These are phyloP conservation scores for Colletotrichum tamarilloi DNA, from an alignment of 2,329 filamentous ascomycete genomes.

Conservation along the genomic window DNA sequence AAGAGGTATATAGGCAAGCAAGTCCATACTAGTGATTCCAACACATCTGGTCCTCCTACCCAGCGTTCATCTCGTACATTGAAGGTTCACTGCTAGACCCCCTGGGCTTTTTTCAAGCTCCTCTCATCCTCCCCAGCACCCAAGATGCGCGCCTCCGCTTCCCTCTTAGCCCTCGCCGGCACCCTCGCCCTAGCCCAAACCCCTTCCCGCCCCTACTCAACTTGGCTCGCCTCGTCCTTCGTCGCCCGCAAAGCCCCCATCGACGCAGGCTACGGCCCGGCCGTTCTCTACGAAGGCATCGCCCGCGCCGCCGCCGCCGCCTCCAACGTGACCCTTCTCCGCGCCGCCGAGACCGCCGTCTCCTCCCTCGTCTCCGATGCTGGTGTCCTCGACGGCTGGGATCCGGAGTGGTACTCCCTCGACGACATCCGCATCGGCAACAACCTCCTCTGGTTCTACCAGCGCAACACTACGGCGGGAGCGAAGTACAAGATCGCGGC, in stretches of 20 bases:
- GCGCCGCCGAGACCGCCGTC: slow-evolving; percentile 17
- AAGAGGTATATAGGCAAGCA: neutral
- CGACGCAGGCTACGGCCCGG: slow-evolving; percentile 19
- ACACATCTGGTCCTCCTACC: neutral
- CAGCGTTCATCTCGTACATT: neutral
- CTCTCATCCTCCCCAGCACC: neutral
- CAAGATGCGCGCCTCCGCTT: neutral
- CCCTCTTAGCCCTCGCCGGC: slow-evolving; percentile 8
- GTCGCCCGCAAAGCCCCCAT: slow-evolving; percentile 13
- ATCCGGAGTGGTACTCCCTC: slow-evolving; percentile 60
- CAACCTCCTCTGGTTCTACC: slow-evolving; percentile 62
- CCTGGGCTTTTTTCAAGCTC: neutral
- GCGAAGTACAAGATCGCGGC: slow-evolving; percentile 61
- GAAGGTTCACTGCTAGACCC: no score
- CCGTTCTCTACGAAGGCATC: slow-evolving; percentile 28
- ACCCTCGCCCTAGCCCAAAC: neutral
- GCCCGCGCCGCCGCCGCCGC: slow-evolving; percentile 17
- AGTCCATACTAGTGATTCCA: neutral
- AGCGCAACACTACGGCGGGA: slow-evolving; percentile 51
- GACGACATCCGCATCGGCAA: slow-evolving; percentile 65
- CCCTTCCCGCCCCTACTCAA: slow-evolving; percentile 7
- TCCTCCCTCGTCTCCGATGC: slow-evolving; percentile 40
- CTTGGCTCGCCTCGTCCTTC: slow-evolving; percentile 29
- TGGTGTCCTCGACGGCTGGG: slow-evolving; percentile 59
- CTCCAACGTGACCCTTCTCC: slow-evolving; percentile 3